Conservation (phyloP, 1,284 basidiomycete genomes). For the Blastosporella zonata region DNA sequence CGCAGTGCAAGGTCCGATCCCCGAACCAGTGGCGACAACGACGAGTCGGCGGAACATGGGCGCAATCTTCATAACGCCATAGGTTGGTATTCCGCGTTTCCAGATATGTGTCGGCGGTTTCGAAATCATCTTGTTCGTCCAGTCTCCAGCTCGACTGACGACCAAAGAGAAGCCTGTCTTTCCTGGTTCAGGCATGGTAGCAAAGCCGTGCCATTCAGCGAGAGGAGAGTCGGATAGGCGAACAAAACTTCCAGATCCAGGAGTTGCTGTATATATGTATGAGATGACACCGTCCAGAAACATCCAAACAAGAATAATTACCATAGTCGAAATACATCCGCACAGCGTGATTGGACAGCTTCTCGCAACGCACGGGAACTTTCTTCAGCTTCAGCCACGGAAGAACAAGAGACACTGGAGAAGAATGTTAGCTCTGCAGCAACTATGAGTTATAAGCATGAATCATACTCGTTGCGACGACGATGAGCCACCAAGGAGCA, state of each 20-base stretch:
- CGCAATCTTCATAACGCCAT: conserved; percentile 54
- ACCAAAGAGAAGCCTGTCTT: conserved; percentile 55
- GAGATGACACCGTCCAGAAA: conserved; percentile 8
- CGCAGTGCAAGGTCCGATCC: conserved; percentile 59
- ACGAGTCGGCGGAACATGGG: conserved; percentile 56
- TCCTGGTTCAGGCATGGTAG: conserved; percentile 49
- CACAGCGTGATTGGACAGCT: conserved; percentile 57
- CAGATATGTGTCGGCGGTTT: conserved; percentile 53
- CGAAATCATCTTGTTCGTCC: conserved; percentile 51
- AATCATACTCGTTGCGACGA: conserved; percentile 41
- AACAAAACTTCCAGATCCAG: conserved; percentile 53
- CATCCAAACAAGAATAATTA: conserved; percentile 32
- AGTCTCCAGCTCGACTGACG: conserved; percentile 60
- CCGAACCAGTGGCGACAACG: conserved; percentile 58
- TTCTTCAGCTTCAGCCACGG: conserved; percentile 55
- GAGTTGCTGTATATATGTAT: conserved; percentile 36
- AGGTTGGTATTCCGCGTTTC: conserved; percentile 57
- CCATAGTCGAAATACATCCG: conserved; percentile 57
- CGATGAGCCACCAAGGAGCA: conserved; percentile 53
- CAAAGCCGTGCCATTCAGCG: conserved; percentile 63
- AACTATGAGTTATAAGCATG: neutral
- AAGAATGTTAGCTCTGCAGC: neutral
- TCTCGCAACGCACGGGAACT: conserved; percentile 49
- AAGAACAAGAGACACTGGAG: conserved; percentile 44
- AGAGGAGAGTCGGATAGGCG: conserved; percentile 53